Conservation (phyloP, 108 stramenopile species). For the Discostella stelligeroides region DNA sequence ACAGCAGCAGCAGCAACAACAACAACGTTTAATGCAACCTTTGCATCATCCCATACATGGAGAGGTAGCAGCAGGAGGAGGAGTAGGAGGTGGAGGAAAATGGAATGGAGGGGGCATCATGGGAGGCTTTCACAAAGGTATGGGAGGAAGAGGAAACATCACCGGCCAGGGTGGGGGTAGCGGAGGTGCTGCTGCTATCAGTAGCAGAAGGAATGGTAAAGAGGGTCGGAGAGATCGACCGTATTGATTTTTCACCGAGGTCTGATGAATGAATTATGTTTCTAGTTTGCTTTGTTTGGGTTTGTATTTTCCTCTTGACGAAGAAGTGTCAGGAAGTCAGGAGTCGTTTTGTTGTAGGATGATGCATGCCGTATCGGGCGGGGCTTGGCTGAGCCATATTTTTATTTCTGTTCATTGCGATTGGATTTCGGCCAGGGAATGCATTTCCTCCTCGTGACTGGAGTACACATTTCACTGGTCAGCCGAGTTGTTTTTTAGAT, state of each 20-base stretch:
- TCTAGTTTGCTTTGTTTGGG: no score
- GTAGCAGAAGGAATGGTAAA: not conserved
- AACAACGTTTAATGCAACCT: not conserved
- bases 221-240: conserved; percentile 6
- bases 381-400: no score
- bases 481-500: no score
- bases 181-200: not conserved
- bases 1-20: conserved; percentile 7
- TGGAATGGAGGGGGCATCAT: not conserved
- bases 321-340: no score
- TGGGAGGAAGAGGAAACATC: not conserved
- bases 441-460: no score
- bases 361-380: no score
- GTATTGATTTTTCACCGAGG: not conserved
- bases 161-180: not conserved
- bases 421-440: no score
- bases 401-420: no score
- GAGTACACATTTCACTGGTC: no score
- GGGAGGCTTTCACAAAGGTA: not conserved
- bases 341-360: no score
- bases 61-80: not conserved
- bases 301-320: no score
- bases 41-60: not conserved
- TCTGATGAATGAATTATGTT: no score
- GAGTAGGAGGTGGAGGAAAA: not conserved